Conservation (phyloP, 352 stramenopile species). For the Pythium phragmiticola region DNA sequence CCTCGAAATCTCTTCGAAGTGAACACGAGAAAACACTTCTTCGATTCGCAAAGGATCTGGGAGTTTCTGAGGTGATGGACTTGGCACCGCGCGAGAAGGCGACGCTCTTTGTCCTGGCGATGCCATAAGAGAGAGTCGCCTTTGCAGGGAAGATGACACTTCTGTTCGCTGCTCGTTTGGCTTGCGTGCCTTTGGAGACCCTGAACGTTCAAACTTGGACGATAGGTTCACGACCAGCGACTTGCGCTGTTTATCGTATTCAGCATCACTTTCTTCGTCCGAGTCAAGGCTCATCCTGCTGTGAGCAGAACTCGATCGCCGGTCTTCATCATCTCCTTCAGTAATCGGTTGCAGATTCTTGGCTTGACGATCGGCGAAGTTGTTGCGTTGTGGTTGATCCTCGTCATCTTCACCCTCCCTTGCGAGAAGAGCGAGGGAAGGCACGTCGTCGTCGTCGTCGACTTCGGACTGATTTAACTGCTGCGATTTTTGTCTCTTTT, state of each 20-base stretch:
- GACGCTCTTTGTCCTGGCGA: background rate
- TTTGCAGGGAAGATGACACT: background rate
- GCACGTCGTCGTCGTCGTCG: constrained; percentile 14
- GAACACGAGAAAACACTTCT: constrained; percentile 18
- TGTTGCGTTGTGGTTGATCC: background rate
- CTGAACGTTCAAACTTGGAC: constrained; percentile 61
- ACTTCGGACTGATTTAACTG: constrained; percentile 7
- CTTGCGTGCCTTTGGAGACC: constrained; percentile 18
- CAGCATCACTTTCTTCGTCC: constrained; percentile 54
- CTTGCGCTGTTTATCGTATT: constrained; percentile 46
- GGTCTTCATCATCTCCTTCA: constrained; percentile 59
- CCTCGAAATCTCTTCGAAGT: background rate
- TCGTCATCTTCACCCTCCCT: constrained; percentile 29
- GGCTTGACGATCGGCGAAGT: constrained; percentile 14
- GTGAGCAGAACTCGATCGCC: constrained; percentile 40
- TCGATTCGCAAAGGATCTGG: constrained; percentile 18
- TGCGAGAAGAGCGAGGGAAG: constrained; percentile 26
- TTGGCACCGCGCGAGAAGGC: background rate
- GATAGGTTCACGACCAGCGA: constrained; percentile 75
- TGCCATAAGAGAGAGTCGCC: background rate
- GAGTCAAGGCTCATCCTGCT: constrained; percentile 80
- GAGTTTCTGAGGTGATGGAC: constrained; percentile 17
- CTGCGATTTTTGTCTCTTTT: constrained; percentile 3
- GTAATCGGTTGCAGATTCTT: constrained; percentile 55
- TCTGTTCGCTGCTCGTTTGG: background rate